These are phyloP conservation scores for Petunia hybrid DNA, from an alignment of 305 asterid genomes.

Conservation along the genomic window DNA sequence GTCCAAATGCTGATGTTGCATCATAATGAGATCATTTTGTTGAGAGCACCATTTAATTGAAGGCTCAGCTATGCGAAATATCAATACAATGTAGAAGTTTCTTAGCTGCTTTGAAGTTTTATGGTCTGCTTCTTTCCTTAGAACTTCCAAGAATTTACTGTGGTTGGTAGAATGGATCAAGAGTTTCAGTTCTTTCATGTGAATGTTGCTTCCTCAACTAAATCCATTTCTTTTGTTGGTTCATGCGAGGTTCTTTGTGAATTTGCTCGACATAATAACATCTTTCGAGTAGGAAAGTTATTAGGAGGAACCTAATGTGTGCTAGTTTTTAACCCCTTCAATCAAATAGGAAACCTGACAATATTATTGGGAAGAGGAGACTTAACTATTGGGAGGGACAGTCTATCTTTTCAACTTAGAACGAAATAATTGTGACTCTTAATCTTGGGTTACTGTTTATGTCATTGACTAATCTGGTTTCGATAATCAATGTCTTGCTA, in stretches of 20 bases:
- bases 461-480: not conserved
- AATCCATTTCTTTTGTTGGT: not conserved
- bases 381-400: not conserved
- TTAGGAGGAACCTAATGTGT: not conserved
- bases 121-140: too few species aligned
- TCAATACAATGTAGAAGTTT: too few species aligned
- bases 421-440: not conserved
- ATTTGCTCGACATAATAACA: not conserved
- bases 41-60: not conserved
- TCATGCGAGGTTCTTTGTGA: not conserved
- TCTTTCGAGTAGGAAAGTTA: not conserved
- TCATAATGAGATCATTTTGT: not conserved
- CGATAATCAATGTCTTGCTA: not conserved
- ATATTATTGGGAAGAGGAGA: not conserved
- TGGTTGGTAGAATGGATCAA: not conserved
- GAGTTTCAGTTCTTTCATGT: not conserved
- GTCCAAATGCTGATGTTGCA: not conserved
- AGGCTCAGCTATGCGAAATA: too few species aligned
- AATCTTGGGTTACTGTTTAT: not conserved
- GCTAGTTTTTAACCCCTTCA: not conserved
- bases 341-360: not conserved
- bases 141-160: not conserved
- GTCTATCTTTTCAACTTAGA: not conserved
- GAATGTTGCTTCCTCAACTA: constrained; percentile 1
- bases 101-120: not conserved